These are phyloP conservation scores for Talaromyces sp. DNA, from an alignment of 2,329 filamentous ascomycete genomes.

Conservation along the genomic window DNA sequence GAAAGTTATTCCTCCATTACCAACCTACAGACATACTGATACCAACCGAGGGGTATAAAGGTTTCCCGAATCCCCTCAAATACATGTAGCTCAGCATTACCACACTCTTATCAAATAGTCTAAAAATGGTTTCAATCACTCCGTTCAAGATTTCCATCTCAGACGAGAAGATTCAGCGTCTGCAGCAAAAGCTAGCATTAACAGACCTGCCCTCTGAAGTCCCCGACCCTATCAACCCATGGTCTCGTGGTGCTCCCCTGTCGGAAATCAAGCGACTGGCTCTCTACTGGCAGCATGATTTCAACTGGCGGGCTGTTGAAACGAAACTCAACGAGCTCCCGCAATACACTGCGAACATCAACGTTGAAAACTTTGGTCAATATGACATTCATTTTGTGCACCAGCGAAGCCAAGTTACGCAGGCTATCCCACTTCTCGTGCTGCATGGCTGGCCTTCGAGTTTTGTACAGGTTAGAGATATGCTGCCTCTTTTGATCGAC, in stretches of 20 bases:
- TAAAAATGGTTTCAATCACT: constrained; percentile 1
- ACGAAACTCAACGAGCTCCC: constrained; percentile 1
- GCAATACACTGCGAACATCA: not conserved
- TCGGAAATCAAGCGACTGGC: constrained; percentile 3
- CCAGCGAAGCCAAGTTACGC: not conserved
- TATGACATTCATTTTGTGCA: constrained; percentile 4
- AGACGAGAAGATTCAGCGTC: not conserved
- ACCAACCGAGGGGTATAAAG: not conserved
- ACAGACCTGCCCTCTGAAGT: constrained; percentile 2
- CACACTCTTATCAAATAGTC: not conserved
- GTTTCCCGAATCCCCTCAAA: not conserved
- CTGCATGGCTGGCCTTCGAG: constrained; percentile 9
- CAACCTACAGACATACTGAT: not conserved
- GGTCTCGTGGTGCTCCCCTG: not conserved
- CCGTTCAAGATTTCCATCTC: constrained; percentile 3
- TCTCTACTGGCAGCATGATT: not conserved
- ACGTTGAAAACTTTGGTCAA: not conserved
- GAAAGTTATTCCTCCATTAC: not conserved
- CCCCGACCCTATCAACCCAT: not conserved
- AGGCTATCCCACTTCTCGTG: constrained; percentile 5
- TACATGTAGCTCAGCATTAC: not conserved
- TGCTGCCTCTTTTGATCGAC: constrained; percentile 2
- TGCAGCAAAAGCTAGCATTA: constrained; percentile 7
- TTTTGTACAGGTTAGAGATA: not conserved
- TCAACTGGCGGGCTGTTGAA: constrained; percentile 2